These are phyloP conservation scores for Starmerella etchellsii DNA, from an alignment of 805 yeast genomes.

Conservation along the genomic window DNA sequence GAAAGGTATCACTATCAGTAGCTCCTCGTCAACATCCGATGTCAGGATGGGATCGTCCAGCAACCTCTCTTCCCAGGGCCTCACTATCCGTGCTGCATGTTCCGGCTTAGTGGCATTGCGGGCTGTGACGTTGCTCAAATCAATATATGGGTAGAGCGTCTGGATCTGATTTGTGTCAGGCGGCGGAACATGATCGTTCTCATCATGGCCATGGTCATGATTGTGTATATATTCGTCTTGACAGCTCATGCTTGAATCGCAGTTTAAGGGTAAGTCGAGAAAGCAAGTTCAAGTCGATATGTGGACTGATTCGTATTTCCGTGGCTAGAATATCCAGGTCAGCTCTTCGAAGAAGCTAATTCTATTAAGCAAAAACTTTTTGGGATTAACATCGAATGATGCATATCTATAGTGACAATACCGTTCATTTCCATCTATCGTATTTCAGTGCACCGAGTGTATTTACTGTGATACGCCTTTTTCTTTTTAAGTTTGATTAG, in stretches of 20 bases:
- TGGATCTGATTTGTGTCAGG: conserved; percentile 57
- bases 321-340: no score
- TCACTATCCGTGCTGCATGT: conserved; percentile 44
- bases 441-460: no score
- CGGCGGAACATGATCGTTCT: conserved; percentile 48
- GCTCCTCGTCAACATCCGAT: conserved; percentile 72
- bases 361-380: no score
- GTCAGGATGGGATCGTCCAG: conserved; percentile 34
- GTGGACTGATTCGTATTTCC: no score
- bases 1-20: conserved; percentile 69
- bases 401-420: no score
- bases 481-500: no score
- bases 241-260: neutral
- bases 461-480: no score
- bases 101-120: conserved; percentile 46
- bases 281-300: no score
- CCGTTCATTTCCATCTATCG: no score
- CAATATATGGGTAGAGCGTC: conserved; percentile 43
- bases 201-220: conserved; percentile 18
- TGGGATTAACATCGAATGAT: no score
- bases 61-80: conserved; percentile 38
- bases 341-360: no score
- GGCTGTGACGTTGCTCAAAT: conserved; percentile 46
- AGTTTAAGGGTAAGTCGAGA: no score
- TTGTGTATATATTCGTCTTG: neutral